These are phyloP conservation scores for Cordyceps pruinosa DNA, from an alignment of 2,329 filamentous ascomycete species.

Conservation along the genomic window DNA sequence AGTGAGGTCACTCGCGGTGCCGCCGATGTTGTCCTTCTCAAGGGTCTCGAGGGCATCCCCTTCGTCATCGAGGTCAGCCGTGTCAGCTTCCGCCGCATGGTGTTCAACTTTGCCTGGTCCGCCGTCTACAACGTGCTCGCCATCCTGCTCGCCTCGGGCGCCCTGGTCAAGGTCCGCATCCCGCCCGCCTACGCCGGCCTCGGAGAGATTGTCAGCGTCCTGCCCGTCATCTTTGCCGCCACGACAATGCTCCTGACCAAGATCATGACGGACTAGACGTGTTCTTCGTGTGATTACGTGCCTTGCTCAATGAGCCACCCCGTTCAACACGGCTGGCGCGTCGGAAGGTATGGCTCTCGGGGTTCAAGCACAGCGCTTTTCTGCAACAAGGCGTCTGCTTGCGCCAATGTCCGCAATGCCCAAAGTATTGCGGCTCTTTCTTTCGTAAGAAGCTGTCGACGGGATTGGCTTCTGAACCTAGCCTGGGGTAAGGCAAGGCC, in stretches of 20 bases:
- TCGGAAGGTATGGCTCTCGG: background rate
- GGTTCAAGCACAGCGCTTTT: background rate
- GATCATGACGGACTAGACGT: slow-evolving; percentile 10
- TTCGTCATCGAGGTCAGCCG: slow-evolving; percentile 42
- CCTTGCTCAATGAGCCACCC: background rate
- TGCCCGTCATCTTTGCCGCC: slow-evolving; percentile 47
- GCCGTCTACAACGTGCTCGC: slow-evolving; percentile 56
- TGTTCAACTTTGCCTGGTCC: slow-evolving; percentile 58
- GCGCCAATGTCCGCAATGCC: background rate
- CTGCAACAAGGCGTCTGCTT: background rate
- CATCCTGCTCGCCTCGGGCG: slow-evolving; percentile 52
- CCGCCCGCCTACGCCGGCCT: slow-evolving; percentile 49
- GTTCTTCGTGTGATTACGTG: background rate
- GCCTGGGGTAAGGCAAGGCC: background rate
- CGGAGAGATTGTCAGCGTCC: slow-evolving; percentile 58
- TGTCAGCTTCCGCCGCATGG: slow-evolving; percentile 34
- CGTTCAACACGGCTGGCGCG: slow-evolving; percentile 9
- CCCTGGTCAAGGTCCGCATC: slow-evolving; percentile 45
- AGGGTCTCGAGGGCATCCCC: slow-evolving; percentile 43
- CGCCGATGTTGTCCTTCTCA: slow-evolving; percentile 52
- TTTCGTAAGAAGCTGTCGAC: background rate
- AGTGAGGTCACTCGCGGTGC: slow-evolving; percentile 49
- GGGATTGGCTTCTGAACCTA: background rate
- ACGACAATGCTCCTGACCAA: slow-evolving; percentile 23
- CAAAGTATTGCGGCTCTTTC: background rate